phyloP scores from a whole-genome alignment of 140 eudicot species.

The Anethum foeniculum region DNA sequence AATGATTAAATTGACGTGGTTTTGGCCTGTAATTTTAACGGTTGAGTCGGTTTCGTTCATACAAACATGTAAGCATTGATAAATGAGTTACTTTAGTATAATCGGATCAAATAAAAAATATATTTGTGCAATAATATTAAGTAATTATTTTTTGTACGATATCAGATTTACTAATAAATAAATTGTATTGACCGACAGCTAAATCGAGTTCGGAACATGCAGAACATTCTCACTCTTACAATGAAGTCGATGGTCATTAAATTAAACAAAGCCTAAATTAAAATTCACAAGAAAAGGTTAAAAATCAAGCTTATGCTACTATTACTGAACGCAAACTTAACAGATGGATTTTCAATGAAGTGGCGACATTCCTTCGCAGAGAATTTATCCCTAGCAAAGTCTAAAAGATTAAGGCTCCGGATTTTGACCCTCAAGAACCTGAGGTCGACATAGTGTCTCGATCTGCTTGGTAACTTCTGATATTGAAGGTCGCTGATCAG shows the following conservation, averaged over 20 bases:
- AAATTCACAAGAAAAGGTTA: neutral
- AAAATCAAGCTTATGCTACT: neutral
- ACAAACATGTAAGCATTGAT: too few relatives aligned
- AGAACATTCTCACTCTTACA: neutral
- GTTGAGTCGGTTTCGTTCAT: too few relatives aligned
- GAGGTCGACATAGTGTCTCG: neutral
- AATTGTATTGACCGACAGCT: too few relatives aligned
- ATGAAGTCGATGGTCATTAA: neutral
- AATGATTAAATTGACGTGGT: too few relatives aligned
- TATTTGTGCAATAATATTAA: too few relatives aligned
- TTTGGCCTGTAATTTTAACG: too few relatives aligned
- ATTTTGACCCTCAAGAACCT: neutral
- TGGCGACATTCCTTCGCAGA: neutral
- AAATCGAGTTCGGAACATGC: neutral
- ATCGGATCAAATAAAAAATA: too few relatives aligned
- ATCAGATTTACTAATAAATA: too few relatives aligned
- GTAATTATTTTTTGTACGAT: too few relatives aligned
- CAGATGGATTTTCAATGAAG: neutral
- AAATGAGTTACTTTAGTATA: too few relatives aligned
- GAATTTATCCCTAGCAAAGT: neutral
- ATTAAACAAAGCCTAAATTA: neutral
- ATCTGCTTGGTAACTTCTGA: constrained; percentile 6
- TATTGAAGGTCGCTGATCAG: neutral
- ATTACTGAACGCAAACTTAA: neutral
- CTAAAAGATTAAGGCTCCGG: neutral